Base-by-base conservation (phyloP, 352 stramenopile species). In the Albugo candida region DNA sequence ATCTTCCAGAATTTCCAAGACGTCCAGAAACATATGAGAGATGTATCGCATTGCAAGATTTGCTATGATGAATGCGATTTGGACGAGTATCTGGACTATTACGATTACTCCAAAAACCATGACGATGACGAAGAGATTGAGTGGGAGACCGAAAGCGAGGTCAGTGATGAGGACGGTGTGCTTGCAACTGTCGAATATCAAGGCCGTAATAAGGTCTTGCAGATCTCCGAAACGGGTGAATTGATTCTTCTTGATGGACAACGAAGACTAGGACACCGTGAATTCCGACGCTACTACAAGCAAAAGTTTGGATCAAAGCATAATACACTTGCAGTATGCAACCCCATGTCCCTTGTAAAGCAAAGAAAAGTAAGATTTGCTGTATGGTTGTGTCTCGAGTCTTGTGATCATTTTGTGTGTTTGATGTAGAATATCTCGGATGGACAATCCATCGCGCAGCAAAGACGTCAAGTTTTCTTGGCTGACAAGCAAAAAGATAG, bases 11-110 rank as follows among this genome's bases (percentile, higher is more conserved):
- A 68, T 24, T 83, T 77, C 52, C 67, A 92, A 53, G 87, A 88
- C 44, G 84, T 82, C 46, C 81, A 96, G 62, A 92, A 95, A 61
- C 93, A 98, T 69, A 98, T 98, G 92, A 78, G 65, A 12, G 81
- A 76, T 44, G 67, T 91, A 21, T 87, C 67, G 36, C 86, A 96
- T 58, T 95, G 84, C 53, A 94, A 93, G 56, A 61, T 96, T 12
- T 63, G 67, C 42, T 96, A 95, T 55, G 82, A 95, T 47, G 65
- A 79, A 46, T 79, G 87, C 38, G 83, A 95, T 52, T 51, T 94
- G 47, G 75, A 94, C 8, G 84, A 95, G 54, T 70, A 85, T 46
- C 51, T 91, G 11, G 71, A 89, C 21, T 95, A 93, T 49, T 95
- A 95, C 56, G 75, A 95, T 59, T 95, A 93, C 60, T 83, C 75